Percentiles rank a stretch among this genome's conserved stretches.
Conservation (phyloP, 2,329 filamentous ascomycete species). For the Diatrype stigma region DNA sequence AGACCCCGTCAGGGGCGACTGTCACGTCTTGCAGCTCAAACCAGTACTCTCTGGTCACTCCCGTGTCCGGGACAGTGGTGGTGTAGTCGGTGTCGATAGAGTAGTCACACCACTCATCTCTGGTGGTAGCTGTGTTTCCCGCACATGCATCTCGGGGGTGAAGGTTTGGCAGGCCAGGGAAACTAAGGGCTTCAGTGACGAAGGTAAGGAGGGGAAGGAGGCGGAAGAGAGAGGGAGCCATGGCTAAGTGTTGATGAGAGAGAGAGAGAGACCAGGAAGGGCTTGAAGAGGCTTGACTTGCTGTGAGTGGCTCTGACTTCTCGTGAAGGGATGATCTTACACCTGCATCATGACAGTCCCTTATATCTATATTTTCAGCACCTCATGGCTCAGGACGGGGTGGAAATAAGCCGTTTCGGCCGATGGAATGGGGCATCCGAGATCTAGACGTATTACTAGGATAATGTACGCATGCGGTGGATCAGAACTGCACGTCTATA, state of each 20-base stretch:
- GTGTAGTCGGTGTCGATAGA: conserved; percentile 35
- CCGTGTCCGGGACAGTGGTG: conserved; percentile 31
- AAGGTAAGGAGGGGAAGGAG: background rate
- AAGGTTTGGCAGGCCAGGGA: background rate
- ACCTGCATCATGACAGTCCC: background rate
- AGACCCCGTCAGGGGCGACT: conserved; percentile 35
- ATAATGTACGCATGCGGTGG: background rate
- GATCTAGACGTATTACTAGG: background rate
- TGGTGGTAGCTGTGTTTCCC: conserved; percentile 25
- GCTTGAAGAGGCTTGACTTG: background rate
- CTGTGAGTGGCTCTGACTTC: background rate
- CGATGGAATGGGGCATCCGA: no score
- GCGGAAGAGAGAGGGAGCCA: background rate
- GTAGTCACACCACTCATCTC: conserved; percentile 35
- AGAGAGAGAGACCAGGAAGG: background rate
- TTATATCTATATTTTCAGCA: background rate
- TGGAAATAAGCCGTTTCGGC: background rate
- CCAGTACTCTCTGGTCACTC: conserved; percentile 37
- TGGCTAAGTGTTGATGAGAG: background rate
- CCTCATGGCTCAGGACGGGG: background rate
- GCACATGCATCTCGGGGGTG: background rate
- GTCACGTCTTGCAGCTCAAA: conserved; percentile 29
- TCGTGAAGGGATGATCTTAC: background rate
- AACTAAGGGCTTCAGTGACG: background rate
- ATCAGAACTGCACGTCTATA: background rate